Conservation (phyloP, 2,329 filamentous ascomycete species). For the Orbilia quercus region DNA sequence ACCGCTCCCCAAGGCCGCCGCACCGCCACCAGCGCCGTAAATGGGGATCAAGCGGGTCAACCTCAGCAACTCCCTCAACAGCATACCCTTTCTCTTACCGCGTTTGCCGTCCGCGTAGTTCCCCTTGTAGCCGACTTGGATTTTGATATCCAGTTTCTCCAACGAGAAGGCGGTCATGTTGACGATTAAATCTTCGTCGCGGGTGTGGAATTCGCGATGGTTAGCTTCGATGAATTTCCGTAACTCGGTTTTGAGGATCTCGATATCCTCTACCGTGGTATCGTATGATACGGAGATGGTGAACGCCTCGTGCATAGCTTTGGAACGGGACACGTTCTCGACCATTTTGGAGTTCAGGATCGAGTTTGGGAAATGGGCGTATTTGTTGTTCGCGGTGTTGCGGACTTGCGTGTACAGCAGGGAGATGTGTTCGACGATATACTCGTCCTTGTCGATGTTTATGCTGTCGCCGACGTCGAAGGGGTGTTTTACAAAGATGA, state of each 20-base stretch:
- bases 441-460: constrained; percentile 59
- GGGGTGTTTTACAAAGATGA: constrained; percentile 61
- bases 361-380: constrained; percentile 61
- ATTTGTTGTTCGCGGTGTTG: constrained; percentile 46
- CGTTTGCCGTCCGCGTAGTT: constrained; percentile 78
- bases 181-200: constrained; percentile 79
- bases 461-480: constrained; percentile 62
- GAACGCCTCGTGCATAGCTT: constrained; percentile 62
- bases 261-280: constrained; percentile 61
- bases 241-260: constrained; percentile 60
- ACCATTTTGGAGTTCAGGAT: constrained; percentile 63
- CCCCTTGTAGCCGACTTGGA: constrained; percentile 90
- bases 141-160: constrained; percentile 84
- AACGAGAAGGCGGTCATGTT: constrained; percentile 82
- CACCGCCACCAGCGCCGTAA: constrained; percentile 13
- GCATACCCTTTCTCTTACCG: constrained; percentile 6
- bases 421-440: constrained; percentile 59
- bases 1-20: constrained; percentile 14
- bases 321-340: constrained; percentile 62
- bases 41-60: constrained; percentile 24
- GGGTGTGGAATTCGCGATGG: constrained; percentile 61
- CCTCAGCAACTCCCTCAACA: constrained; percentile 12
- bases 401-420: constrained; percentile 58
- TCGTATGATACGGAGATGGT: constrained; percentile 59
- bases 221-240: constrained; percentile 62